Evolutionary conservation across 1,284 basidiomycete species (phyloP).

Genomic region (Moniliella sp.): DNA sequence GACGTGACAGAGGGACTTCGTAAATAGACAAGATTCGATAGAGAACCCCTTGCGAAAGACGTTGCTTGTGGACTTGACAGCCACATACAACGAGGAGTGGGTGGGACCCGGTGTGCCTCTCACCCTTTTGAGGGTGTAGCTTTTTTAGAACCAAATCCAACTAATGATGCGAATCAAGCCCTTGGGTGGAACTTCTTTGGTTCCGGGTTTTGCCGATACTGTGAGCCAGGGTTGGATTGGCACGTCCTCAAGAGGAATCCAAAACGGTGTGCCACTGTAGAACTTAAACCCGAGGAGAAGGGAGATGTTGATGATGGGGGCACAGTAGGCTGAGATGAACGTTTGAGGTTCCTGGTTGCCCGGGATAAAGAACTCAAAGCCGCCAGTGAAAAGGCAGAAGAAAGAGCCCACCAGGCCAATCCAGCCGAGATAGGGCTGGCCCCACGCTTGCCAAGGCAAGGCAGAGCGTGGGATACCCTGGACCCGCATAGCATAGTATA

Average conservation of each 20-base stretch:
- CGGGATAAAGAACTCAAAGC: conserved; percentile 31
- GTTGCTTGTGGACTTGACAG: too few species aligned
- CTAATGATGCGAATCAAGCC: too few species aligned
- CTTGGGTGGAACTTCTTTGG: too few species aligned
- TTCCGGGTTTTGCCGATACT: background rate
- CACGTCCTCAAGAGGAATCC: background rate
- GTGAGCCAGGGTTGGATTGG: background rate
- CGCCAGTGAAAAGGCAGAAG: conserved; percentile 30
- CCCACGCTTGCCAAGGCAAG: conserved; percentile 39
- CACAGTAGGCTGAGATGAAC: conserved; percentile 56
- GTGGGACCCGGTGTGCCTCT: too few species aligned
- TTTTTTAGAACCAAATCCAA: too few species aligned
- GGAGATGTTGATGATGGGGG: conserved; percentile 52
- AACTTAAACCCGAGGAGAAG: conserved; percentile 46
- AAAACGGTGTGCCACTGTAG: conserved; percentile 37
- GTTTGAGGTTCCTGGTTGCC: conserved; percentile 37
- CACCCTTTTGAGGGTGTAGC: too few species aligned
- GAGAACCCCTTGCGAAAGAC: too few species aligned
- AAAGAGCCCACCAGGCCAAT: conserved; percentile 10
- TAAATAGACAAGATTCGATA: too few species aligned
- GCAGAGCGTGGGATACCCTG: conserved; percentile 44
- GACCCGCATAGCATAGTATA: conserved; percentile 45
- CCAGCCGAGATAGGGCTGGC: conserved; percentile 32
- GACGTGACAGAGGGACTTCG: too few species aligned
- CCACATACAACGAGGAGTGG: too few species aligned